Evolutionary conservation across 1,284 basidiomycete genomes (phyloP).

Genomic region (Fomitopsis palustris): DNA sequence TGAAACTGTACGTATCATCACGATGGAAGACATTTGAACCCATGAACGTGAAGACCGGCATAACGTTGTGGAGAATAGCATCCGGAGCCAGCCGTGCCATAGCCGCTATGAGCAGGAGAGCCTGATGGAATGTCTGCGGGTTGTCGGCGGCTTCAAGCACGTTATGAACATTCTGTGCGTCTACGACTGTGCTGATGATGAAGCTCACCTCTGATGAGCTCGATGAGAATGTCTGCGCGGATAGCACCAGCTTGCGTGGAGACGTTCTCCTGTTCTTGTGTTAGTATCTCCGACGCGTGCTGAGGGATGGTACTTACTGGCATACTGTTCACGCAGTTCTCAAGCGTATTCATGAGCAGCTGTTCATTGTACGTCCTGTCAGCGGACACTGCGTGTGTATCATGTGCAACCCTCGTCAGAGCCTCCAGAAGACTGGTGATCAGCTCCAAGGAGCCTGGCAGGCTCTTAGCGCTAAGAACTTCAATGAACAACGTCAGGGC

Average conservation of each 20-base stretch:
- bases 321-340: conserved; percentile 65
- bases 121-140: conserved; percentile 94
- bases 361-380: conserved; percentile 84
- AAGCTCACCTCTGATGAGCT: conserved; percentile 80
- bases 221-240: conserved; percentile 79
- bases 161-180: conserved; percentile 6
- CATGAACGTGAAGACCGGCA: conserved; percentile 99
- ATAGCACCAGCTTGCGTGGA: conserved; percentile 42
- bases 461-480: conserved; percentile 57
- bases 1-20: conserved; percentile 94
- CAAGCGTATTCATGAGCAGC: conserved; percentile 79
- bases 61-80: conserved; percentile 90
- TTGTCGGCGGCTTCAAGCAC: conserved; percentile 69
- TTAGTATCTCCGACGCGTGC: not conserved
- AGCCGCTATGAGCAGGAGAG: conserved; percentile 85
- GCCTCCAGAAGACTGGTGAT: conserved; percentile 75
- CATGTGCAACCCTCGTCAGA: conserved; percentile 64
- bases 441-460: conserved; percentile 71
- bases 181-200: not conserved
- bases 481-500: conserved; percentile 67
- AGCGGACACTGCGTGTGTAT: conserved; percentile 41
- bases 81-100: conserved; percentile 86
- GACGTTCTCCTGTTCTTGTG: conserved; percentile 27
- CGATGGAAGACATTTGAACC: conserved; percentile 94
- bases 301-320: conserved; percentile 34